phyloP scores from a whole-genome alignment of 495 filamentous ascomycete species.

The Astrothelium macrocarpum region DNA sequence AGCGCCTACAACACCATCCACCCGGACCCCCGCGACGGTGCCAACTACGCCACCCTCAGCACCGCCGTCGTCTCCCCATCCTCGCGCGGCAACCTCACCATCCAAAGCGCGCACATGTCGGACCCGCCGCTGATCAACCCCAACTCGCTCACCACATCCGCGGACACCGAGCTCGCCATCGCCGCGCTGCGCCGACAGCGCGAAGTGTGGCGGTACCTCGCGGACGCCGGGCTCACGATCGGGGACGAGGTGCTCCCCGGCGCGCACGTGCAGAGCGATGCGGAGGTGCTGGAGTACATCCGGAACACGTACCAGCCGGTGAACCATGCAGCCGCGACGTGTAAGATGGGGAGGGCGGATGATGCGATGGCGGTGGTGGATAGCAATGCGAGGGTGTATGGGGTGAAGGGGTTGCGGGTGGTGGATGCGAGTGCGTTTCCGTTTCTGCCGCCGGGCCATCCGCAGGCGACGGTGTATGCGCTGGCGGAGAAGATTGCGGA shows the following conservation, averaged over 20 bases:
- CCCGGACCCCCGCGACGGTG: conserved; percentile 1
- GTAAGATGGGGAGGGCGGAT: conserved; percentile 40
- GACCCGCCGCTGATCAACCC: conserved; percentile 46
- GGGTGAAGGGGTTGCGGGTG: conserved; percentile 44
- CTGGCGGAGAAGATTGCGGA: conserved; percentile 54
- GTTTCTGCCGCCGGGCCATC: conserved; percentile 48
- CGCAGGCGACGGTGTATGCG: conserved; percentile 36
- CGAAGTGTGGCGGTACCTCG: conserved; percentile 30
- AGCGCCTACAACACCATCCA: background rate
- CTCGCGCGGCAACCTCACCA: conserved; percentile 46
- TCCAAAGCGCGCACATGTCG: conserved; percentile 33
- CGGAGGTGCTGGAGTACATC: conserved; percentile 40
- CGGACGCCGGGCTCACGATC: conserved; percentile 34
- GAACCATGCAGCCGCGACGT: conserved; percentile 45
- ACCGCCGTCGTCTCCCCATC: conserved; percentile 37
- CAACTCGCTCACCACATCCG: conserved; percentile 41
- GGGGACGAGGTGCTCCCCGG: conserved; percentile 44
- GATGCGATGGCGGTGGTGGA: conserved; percentile 49
- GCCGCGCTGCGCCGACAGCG: conserved; percentile 46
- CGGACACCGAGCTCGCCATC: conserved; percentile 45
- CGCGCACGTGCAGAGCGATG: conserved; percentile 35
- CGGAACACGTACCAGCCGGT: conserved; percentile 32
- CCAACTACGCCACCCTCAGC: conserved; percentile 37
- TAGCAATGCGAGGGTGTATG: conserved; percentile 39
- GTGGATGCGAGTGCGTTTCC: conserved; percentile 52